Evolutionary conservation across 139 green algal genomes (phyloP).

Genomic region (Zygnema cylindricum): DNA sequence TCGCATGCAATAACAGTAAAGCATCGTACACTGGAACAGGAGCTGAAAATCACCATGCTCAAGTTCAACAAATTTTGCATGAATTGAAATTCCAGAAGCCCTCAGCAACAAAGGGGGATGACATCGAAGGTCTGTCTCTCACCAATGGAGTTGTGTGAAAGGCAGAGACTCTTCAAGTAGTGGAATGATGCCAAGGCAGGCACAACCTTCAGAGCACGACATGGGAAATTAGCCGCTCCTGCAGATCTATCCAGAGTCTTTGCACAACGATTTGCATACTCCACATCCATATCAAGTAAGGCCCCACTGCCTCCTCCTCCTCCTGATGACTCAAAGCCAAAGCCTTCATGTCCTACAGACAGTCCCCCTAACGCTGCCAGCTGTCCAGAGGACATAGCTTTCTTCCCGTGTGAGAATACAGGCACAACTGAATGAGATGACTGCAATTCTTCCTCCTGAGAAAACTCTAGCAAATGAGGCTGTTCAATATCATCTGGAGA

Average conservation of each 20-base stretch:
- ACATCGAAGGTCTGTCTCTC: too few species aligned
- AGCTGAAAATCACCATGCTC: too few species aligned
- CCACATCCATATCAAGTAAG: background rate
- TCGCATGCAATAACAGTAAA: too few species aligned
- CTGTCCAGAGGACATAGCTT: background rate
- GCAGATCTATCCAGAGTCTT: conserved; percentile 21
- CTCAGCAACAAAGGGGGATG: too few species aligned
- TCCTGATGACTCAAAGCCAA: background rate
- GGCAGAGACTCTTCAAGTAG: conserved; percentile 46
- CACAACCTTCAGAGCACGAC: conserved; percentile 18
- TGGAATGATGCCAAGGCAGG: conserved; percentile 32
- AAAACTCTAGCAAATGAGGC: background rate
- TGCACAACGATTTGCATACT: conserved; percentile 6
- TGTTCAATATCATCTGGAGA: background rate
- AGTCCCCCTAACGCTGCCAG: background rate
- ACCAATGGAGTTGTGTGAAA: conserved; percentile 51
- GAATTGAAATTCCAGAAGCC: too few species aligned
- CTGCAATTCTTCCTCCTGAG: background rate
- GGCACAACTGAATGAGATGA: background rate
- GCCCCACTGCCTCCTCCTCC: background rate
- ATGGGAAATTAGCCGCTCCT: background rate
- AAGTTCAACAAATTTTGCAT: too few species aligned
- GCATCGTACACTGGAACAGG: too few species aligned
- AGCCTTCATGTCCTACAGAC: background rate
- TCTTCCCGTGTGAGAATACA: background rate